Conservation (phyloP, 306 rosid species). For the Prunus mira region DNA sequence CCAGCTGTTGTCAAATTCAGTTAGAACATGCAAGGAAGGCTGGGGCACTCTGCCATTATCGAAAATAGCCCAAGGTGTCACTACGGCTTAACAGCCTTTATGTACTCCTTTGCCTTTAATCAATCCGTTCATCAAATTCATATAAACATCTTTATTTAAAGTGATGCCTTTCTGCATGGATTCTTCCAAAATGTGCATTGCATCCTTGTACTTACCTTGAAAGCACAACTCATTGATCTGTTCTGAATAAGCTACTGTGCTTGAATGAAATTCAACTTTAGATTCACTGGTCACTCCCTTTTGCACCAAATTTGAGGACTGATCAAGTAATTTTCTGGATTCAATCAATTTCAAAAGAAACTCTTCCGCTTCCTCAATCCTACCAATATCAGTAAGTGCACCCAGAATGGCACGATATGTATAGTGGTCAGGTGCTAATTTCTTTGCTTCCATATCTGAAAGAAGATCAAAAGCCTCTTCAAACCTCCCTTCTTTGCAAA, state of each 20-base stretch:
- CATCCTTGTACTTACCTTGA: conserved; percentile 74
- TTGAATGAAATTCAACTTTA: conserved; percentile 40
- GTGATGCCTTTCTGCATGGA: conserved; percentile 51
- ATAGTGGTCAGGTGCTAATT: conserved; percentile 59
- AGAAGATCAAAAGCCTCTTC: conserved; percentile 61
- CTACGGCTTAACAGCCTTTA: conserved; percentile 27
- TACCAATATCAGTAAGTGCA: conserved; percentile 52
- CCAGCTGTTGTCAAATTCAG: not conserved
- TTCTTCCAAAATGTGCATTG: conserved; percentile 61
- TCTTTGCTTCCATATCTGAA: conserved; percentile 60
- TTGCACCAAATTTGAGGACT: conserved; percentile 17
- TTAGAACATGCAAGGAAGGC: conserved; percentile 5
- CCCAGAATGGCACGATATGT: conserved; percentile 56
- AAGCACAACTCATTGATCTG: conserved; percentile 57
- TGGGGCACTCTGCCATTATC: conserved; percentile 2
- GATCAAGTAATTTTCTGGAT: conserved; percentile 29
- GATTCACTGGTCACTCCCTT: conserved; percentile 29
- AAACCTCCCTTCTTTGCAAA: conserved; percentile 71
- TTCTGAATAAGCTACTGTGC: conserved; percentile 45
- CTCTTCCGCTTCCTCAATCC: conserved; percentile 61
- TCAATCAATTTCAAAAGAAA: conserved; percentile 52
- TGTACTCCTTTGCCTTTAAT: conserved; percentile 69
- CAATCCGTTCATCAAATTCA: conserved; percentile 73
- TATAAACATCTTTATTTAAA: conserved; percentile 46
- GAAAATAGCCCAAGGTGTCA: conserved; percentile 5